Conservation (phyloP, 2,329 filamentous ascomycete genomes). For the Curvularia sp. region DNA sequence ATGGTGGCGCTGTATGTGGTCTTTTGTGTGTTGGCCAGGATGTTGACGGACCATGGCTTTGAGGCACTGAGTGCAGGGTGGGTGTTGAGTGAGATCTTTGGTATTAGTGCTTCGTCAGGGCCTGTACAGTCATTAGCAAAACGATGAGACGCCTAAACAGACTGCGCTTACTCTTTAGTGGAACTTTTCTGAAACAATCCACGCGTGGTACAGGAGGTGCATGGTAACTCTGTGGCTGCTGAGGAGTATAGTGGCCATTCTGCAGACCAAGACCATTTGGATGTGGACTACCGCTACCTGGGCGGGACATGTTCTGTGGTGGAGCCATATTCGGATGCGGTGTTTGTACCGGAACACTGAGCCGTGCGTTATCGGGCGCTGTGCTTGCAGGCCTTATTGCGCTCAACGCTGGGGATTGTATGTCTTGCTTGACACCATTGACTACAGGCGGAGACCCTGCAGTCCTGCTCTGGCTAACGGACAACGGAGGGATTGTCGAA, state of each 20-base stretch:
- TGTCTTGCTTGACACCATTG: conserved; percentile 50
- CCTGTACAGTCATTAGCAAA: conserved; percentile 35
- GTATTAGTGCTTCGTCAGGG: conserved; percentile 68
- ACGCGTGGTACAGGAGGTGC: conserved; percentile 40
- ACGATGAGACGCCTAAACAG: neutral
- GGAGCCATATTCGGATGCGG: conserved; percentile 50
- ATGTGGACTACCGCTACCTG: conserved; percentile 53
- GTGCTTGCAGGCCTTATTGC: conserved; percentile 48
- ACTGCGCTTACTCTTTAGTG: conserved; percentile 56
- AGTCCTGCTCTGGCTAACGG: conserved; percentile 37
- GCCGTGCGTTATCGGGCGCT: conserved; percentile 40
- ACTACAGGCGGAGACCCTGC: conserved; percentile 41
- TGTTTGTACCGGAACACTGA: conserved; percentile 42
- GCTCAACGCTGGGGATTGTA: conserved; percentile 54
- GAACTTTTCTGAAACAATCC: conserved; percentile 41
- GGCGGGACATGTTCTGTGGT: conserved; percentile 45
- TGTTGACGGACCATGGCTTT: conserved; percentile 66
- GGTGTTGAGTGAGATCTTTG: conserved; percentile 69
- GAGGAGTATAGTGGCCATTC: conserved; percentile 28
- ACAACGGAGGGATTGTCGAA: conserved; percentile 29
- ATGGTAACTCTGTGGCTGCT: conserved; percentile 41
- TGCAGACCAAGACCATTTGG: conserved; percentile 45
- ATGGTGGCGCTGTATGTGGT: conserved; percentile 76
- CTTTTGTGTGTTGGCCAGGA: conserved; percentile 70
- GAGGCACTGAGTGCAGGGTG: conserved; percentile 70